Evolutionary conservation across 2,329 filamentous ascomycete species (phyloP).

Genomic region (Trichoderma sp.): DNA sequence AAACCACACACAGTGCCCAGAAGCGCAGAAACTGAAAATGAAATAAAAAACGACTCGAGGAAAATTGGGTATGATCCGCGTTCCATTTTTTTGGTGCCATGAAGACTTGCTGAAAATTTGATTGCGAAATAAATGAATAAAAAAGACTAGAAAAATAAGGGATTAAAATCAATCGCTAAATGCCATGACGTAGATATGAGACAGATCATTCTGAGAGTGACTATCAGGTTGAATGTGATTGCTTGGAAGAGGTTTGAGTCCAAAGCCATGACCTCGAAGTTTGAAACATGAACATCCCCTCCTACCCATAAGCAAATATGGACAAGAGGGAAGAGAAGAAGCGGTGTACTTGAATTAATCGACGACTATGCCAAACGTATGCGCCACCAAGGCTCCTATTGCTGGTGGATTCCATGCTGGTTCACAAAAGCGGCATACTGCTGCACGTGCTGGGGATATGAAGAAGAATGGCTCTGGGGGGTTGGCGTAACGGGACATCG

Average conservation of each 20-base stretch:
- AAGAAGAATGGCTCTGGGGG: conserved; percentile 43
- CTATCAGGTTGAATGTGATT: conserved; percentile 18
- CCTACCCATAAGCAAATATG: not conserved
- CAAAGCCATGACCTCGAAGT: conserved; percentile 12
- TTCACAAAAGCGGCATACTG: conserved; percentile 40
- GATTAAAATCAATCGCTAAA: conserved; percentile 43
- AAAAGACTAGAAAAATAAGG: conserved; percentile 30
- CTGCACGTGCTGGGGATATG: conserved; percentile 36
- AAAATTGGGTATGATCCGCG: conserved; percentile 38
- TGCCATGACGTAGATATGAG: conserved; percentile 44
- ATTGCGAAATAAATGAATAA: conserved; percentile 28
- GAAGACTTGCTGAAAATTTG: conserved; percentile 37
- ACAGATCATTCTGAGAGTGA: conserved; percentile 36
- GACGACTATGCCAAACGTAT: conserved; percentile 13
- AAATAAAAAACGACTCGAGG: conserved; percentile 25
- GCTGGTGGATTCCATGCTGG: conserved; percentile 44
- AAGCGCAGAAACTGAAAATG: conserved; percentile 27
- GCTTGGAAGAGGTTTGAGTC: conserved; percentile 9
- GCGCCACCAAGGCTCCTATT: conserved; percentile 32
- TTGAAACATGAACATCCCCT: conserved; percentile 19
- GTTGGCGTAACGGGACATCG: conserved; percentile 64
- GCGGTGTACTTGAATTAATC: conserved; percentile 11
- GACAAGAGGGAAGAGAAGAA: not conserved
- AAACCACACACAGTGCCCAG: conserved; percentile 19
- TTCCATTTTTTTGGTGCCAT: conserved; percentile 41